These are phyloP conservation scores for Mycosphaerella sp. DNA, from an alignment of 2,329 filamentous ascomycete species.

Conservation along the genomic window DNA sequence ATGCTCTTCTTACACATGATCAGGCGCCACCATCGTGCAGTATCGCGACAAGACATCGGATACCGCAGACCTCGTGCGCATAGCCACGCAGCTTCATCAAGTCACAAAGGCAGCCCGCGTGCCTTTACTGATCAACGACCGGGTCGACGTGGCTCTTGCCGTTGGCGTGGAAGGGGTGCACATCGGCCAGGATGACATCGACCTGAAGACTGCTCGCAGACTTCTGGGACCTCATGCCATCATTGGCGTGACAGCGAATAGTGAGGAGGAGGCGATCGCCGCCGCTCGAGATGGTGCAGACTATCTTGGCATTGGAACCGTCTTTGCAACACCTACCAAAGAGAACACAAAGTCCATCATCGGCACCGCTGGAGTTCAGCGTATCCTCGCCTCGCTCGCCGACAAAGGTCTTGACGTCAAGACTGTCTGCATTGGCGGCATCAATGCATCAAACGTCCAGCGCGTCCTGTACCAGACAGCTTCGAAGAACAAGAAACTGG, in stretches of 20 bases:
- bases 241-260: slow-evolving; percentile 82
- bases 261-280: slow-evolving; percentile 61
- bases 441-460: slow-evolving; percentile 70
- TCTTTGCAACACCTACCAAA: slow-evolving; percentile 83
- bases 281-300: slow-evolving; percentile 74
- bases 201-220: slow-evolving; percentile 58
- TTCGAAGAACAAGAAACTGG: slow-evolving; percentile 53
- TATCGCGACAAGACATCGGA: slow-evolving; percentile 83
- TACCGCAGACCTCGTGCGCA: slow-evolving; percentile 64
- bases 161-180: slow-evolving; percentile 88
- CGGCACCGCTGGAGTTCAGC: slow-evolving; percentile 63
- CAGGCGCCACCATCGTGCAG: slow-evolving; percentile 74
- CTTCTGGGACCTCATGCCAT: slow-evolving; percentile 72
- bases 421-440: slow-evolving; percentile 81
- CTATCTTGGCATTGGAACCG: slow-evolving; percentile 85
- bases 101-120: slow-evolving; percentile 63
- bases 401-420: slow-evolving; percentile 43
- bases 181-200: slow-evolving; percentile 90
- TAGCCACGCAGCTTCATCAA: slow-evolving; percentile 62
- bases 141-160: slow-evolving; percentile 80
- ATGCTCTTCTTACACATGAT: slow-evolving; percentile 11
- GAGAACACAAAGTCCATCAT: slow-evolving; percentile 79
- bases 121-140: slow-evolving; percentile 87
- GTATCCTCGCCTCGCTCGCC: slow-evolving; percentile 58
- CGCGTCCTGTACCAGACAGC: slow-evolving; percentile 66